Evolutionary conservation across 805 yeast species (phyloP).

Genomic region (Kodamaea neixiangensis): DNA sequence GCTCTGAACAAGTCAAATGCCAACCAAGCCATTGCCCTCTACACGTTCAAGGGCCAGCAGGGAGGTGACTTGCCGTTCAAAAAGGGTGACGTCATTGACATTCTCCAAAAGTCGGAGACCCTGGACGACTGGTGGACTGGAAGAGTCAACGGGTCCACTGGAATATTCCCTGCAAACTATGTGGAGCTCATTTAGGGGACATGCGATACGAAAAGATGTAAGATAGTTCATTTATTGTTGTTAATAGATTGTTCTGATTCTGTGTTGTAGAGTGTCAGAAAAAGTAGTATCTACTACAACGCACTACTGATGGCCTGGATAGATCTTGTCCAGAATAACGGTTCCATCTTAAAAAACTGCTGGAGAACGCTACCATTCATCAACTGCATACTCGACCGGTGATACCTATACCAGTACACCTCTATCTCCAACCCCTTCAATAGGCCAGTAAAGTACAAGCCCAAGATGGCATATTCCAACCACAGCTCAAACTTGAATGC

Average conservation of each 20-base stretch:
- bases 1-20: slow-evolving; percentile 40
- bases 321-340: neutral
- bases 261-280: too few relatives aligned
- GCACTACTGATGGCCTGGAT: neutral
- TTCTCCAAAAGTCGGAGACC: slow-evolving; percentile 81
- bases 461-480: neutral
- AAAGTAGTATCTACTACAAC: too few relatives aligned
- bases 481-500: slow-evolving; percentile 3
- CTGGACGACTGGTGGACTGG: slow-evolving; percentile 99
- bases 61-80: slow-evolving; percentile 89
- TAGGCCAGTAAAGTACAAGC: neutral
- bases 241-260: neutral
- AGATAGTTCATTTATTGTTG: neutral
- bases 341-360: neutral
- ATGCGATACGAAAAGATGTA: neutral
- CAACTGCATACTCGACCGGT: neutral
- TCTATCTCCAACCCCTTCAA: neutral
- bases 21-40: slow-evolving; percentile 87
- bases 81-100: slow-evolving; percentile 91
- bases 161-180: slow-evolving; percentile 96
- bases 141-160: slow-evolving; percentile 75
- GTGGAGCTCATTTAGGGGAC: slow-evolving; percentile 66
- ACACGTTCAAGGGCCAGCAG: slow-evolving; percentile 88
- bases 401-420: neutral
- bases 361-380: neutral